Base-by-base conservation (phyloP, 495 filamentous ascomycete genomes). In the Daldinia vernicosa region DNA sequence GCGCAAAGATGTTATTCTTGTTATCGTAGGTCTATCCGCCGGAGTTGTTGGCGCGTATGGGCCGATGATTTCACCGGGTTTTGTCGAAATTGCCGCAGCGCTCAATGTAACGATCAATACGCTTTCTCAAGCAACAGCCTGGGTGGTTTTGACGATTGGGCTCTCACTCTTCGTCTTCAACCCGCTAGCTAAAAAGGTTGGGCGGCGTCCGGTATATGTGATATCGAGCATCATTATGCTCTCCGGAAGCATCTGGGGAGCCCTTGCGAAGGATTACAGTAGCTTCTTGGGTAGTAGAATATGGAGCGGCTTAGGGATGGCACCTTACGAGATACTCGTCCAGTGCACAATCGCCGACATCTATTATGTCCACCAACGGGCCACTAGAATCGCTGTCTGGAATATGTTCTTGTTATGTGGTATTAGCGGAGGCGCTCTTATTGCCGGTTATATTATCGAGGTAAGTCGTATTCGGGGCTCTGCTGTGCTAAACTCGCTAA, bases 281-380 rank as follows among this genome's bases (percentile, higher is more conserved):
- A 88, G 84, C 26, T 89, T 91, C 63, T 77, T 90, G n/a, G 88
- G 70, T 2, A 78, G 74, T 55, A 75, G 80, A 35, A 79, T 85
- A 55, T 75, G 86, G 14, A 79, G 80, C 7, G 88, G 85, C 1
- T 72, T 90, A 17, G 87, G 85, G 7, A 84, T 88, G 78, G 85
- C 86, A 0, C 86, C 87, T 0, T 88, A 84, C 55, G 88, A 90
- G 67, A 83, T 86, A 8, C 76, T 89, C 11, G 83, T 89, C 6
- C 84, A 87, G 67, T 86, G 83, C 47, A 84, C 80, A 0, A 84
- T 88, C 39, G 85, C 84, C 9, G 85, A 87, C 63, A 72, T 87
- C 63, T 88, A 88, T 78, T 91, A 87, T 70, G 89, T 91, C 32
- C 89, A 91, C 72, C 80, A 91, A 75, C 83, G 89, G 26, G 89